Percentiles rank a stretch among this genome's conserved stretches.
Conservation (phyloP, 2,329 filamentous ascomycete species). For the Neofusicoccum sp. region DNA sequence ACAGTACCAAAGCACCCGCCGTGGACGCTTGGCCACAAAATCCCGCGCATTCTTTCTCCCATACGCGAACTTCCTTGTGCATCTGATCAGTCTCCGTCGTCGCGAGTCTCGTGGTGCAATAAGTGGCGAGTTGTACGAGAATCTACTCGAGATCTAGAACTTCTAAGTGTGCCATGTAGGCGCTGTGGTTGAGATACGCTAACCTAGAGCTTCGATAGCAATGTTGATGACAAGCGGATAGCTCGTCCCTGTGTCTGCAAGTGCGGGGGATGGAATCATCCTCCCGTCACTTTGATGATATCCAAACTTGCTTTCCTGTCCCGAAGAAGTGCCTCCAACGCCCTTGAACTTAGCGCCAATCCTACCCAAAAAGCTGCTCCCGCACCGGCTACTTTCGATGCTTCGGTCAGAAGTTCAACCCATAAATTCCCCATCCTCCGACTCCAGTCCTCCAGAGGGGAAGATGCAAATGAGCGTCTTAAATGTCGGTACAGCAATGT, state of each 20-base stretch:
- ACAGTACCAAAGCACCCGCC: not conserved
- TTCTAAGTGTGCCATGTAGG: not conserved
- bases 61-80: too few species aligned
- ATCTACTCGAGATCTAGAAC: not conserved
- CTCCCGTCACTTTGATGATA: not conserved
- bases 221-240: not conserved
- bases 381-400: not conserved
- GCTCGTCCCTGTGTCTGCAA: not conserved
- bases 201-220: not conserved
- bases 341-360: not conserved
- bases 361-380: not conserved
- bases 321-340: not conserved
- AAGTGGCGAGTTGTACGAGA: not conserved
- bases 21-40: too few species aligned
- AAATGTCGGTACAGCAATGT: not conserved
- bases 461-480: not conserved
- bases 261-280: not conserved
- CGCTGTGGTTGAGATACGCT: not conserved
- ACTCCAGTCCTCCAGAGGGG: not conserved
- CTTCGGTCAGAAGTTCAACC: not conserved
- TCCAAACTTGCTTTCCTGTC: not conserved
- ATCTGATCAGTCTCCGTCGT: too few species aligned
- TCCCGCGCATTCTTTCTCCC: too few species aligned
- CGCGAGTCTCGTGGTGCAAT: not conserved
- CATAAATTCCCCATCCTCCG: not conserved